phyloP scores from a whole-genome alignment of 2,329 filamentous ascomycete species.

The Penicillium sp. region DNA sequence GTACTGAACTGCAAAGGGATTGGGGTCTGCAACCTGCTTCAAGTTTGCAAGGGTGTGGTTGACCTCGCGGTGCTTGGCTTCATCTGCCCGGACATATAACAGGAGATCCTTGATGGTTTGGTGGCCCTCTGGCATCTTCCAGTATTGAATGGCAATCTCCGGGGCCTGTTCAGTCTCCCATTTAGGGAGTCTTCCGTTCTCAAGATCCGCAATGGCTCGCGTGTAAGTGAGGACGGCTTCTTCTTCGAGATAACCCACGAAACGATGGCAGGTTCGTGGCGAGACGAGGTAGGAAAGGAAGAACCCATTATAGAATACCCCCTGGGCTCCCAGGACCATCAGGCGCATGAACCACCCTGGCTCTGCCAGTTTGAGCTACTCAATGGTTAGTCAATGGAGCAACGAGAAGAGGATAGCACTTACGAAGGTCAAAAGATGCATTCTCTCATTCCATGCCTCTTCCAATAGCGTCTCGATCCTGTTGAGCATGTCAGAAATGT shows the following conservation, averaged over 20 bases:
- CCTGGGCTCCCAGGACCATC: conserved; percentile 90
- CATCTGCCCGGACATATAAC: conserved; percentile 86
- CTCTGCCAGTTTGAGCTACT: conserved; percentile 77
- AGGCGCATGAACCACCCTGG: conserved; percentile 88
- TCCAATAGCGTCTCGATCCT: conserved; percentile 91
- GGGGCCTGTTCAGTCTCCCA: conserved; percentile 82
- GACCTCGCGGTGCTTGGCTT: conserved; percentile 88
- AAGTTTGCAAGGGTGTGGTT: conserved; percentile 95
- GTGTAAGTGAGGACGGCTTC: conserved; percentile 97
- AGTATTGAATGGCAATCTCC: conserved; percentile 89
- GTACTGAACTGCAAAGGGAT: conserved; percentile 87
- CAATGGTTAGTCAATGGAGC: not conserved
- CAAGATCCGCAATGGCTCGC: conserved; percentile 83
- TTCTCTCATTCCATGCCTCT: conserved; percentile 90
- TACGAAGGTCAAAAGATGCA: conserved; percentile 84
- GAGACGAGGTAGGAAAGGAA: conserved; percentile 88
- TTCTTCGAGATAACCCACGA: conserved; percentile 96
- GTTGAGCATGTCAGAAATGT: not conserved
- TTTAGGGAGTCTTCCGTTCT: conserved; percentile 78
- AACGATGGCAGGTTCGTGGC: conserved; percentile 87
- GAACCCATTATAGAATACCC: conserved; percentile 94
- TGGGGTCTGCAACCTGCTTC: conserved; percentile 82
- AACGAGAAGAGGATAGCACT: not conserved
- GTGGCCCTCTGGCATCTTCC: conserved; percentile 86
- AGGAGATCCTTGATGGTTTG: conserved; percentile 85